Evolutionary conservation across 768 basidiomycete genomes (phyloP), one percentile per base, ranked within the genome.

Genomic region (Hemileccinum rubropunctum): DNA sequence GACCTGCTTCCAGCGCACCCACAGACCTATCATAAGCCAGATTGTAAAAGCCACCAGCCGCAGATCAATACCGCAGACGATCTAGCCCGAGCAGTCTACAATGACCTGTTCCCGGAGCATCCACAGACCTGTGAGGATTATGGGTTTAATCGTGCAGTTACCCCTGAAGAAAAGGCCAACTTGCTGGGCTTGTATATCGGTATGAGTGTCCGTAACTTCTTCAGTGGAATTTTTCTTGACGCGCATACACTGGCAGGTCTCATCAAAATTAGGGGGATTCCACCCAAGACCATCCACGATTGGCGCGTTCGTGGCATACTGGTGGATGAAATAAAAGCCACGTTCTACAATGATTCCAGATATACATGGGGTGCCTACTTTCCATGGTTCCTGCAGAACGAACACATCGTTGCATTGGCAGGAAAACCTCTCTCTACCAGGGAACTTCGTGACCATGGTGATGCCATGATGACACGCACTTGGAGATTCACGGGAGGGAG

Each of bases 301-400:
- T 75, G 73, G 73, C 45, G 59, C 6, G 15, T 48, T 14, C 47
- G 57, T 5, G 73, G 71, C 1, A 65, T 58, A 6, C 56, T 75
- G 35, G 49, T 65, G 1, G 54, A 68, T 30, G 66, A 71, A 40
- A 73, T 73, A 42, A 71, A 64, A 30, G 58, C 47, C 2, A 40
- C 56, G 0, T 73, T 53, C 49, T 57, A 66, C 35, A 38, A 41
- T 15, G 10, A n/a, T 68, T 8, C 69, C 1, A 33, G 41, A 9
- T 2, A 21, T n/a, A 9, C 8, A 17, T 56, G 65, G 45, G 72
- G 68, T 15, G 45, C 14, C 14, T 70, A 67, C 52, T 73, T 69
- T 42, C 42, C 65, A 2, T 72, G 73, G 73, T 71, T 73, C 48
- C 52, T 71, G 36, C 18, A 67, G 28, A 68, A 74, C 51, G 61